Evolutionary conservation across 257 asterid genomes (phyloP).

Genomic region (Capsicum baccatum): DNA sequence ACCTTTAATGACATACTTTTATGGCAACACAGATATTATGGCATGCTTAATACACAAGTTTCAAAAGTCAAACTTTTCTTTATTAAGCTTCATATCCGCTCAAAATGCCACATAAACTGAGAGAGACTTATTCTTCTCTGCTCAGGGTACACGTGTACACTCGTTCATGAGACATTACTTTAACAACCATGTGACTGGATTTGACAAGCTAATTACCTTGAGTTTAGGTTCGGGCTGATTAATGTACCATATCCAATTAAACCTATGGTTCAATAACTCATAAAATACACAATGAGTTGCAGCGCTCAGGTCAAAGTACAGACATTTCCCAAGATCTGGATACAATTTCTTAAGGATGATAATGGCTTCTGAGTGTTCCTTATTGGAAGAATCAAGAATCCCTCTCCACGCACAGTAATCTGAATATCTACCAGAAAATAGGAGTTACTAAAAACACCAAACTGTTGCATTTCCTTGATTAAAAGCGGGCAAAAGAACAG

Average conservation of each 20-base stretch:
- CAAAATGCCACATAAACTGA: background rate
- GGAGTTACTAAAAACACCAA: background rate
- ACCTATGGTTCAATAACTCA: constrained; percentile 65
- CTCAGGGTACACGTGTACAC: background rate
- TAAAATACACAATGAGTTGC: constrained; percentile 67
- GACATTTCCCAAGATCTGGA: constrained; percentile 81
- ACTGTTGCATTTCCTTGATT: background rate
- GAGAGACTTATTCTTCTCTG: background rate
- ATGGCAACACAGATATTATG: background rate
- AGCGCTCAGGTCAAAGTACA: constrained; percentile 68
- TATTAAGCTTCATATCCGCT: background rate
- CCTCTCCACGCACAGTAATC: constrained; percentile 99
- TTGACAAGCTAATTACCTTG: constrained; percentile 51
- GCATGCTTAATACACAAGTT: background rate
- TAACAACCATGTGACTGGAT: background rate
- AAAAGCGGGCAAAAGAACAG: background rate
- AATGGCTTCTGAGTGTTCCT: constrained; percentile 60
- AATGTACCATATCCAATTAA: constrained; percentile 95
- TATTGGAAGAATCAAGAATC: constrained; percentile 65
- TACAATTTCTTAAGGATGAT: constrained; percentile 62
- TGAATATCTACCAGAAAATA: constrained; percentile 62
- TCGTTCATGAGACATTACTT: background rate
- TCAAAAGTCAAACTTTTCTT: background rate
- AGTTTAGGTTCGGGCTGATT: constrained; percentile 80
- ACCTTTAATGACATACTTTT: background rate